phyloP scores from a whole-genome alignment of 257 asterid species.

The Plantago major region DNA sequence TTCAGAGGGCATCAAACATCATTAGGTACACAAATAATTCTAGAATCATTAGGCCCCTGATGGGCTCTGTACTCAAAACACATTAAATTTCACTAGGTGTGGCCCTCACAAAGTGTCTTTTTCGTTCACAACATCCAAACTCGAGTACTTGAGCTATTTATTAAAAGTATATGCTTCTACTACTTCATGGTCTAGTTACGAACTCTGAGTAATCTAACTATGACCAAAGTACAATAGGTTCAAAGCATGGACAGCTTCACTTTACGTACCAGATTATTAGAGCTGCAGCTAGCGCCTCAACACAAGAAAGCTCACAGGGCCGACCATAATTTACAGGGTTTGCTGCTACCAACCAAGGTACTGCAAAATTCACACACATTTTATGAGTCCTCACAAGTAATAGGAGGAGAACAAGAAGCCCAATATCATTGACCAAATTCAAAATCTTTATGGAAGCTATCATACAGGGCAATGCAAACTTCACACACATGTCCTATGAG shows the following conservation, averaged over 20 bases:
- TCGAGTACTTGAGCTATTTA: too few species aligned
- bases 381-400: constrained; percentile 17
- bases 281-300: constrained; percentile 97
- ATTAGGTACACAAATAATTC: neutral
- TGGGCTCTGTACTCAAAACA: too few species aligned
- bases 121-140: too few species aligned
- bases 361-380: constrained; percentile 39
- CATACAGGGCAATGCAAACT: neutral
- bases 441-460: neutral
- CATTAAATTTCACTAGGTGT: too few species aligned
- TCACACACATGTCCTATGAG: neutral
- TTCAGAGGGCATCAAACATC: neutral
- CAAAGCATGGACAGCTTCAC: neutral
- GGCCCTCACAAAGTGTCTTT: too few species aligned
- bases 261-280: constrained; percentile 70
- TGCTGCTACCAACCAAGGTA: constrained; percentile 99
- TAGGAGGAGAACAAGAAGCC: constrained; percentile 6
- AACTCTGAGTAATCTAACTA: neutral
- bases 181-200: too few species aligned
- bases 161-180: too few species aligned
- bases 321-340: constrained; percentile 98
- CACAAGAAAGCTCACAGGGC: constrained; percentile 95
- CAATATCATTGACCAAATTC: constrained; percentile 3
- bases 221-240: constrained; percentile 3
- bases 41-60: too few species aligned